phyloP scores from a whole-genome alignment of 23 red algal genomes.

The Gracilaria domingensis region DNA sequence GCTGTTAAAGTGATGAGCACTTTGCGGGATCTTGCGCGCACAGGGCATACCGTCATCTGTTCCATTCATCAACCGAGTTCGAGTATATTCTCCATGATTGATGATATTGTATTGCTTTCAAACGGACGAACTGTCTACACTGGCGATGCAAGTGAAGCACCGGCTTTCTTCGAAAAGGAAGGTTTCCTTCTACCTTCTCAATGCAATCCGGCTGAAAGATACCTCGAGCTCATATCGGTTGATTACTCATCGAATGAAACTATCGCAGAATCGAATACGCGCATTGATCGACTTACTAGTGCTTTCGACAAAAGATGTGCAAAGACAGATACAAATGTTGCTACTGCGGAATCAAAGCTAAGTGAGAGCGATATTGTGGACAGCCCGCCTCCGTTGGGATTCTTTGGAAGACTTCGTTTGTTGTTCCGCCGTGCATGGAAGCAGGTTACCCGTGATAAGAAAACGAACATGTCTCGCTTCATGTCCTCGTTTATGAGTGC shows the following conservation, averaged over 20 bases:
- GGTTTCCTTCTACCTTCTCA: slow-evolving; percentile 50
- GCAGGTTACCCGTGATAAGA: slow-evolving; percentile 86
- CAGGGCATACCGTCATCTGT: slow-evolving; percentile 88
- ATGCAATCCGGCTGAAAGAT: slow-evolving; percentile 81
- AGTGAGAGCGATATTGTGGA: background rate
- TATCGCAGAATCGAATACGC: slow-evolving; percentile 32
- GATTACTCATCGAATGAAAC: slow-evolving; percentile 73
- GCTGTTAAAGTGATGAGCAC: slow-evolving; percentile 88
- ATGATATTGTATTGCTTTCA: slow-evolving; percentile 91
- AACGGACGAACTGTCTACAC: slow-evolving; percentile 82
- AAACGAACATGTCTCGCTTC: slow-evolving; percentile 78
- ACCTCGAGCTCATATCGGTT: slow-evolving; percentile 85
- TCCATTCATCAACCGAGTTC: slow-evolving; percentile 91
- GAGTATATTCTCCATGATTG: slow-evolving; percentile 87
- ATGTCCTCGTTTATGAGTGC: slow-evolving; percentile 82
- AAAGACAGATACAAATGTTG: background rate
- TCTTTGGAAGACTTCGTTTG: slow-evolving; percentile 54
- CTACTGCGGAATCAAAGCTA: background rate
- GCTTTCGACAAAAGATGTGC: background rate
- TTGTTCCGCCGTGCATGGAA: slow-evolving; percentile 83
- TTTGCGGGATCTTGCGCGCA: slow-evolving; percentile 80
- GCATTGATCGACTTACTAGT: slow-evolving; percentile 65
- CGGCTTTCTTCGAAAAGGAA: slow-evolving; percentile 74
- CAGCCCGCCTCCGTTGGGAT: slow-evolving; percentile 15
- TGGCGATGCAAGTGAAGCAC: slow-evolving; percentile 58